Evolutionary conservation across 257 asterid genomes (phyloP), one percentile per base, ranked within the genome.

Genomic region (Nicotiana paniculata): DNA sequence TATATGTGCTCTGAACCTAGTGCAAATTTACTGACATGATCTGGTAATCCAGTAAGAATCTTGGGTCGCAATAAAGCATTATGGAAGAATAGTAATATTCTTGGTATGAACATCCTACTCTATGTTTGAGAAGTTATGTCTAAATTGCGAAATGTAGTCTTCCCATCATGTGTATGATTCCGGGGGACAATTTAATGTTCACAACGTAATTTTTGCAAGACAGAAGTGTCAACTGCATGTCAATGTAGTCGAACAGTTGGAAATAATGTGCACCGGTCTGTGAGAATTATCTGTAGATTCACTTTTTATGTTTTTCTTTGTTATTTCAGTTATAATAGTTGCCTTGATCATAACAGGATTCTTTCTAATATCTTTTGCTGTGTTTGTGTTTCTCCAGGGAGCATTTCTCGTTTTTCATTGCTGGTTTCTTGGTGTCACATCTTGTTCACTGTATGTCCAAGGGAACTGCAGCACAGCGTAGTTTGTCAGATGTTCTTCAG

Each of bases 401-500:
- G 62, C 51, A 46, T 48, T 35, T 80, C 43, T 65, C 54, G 0
- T 65, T 80, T 35, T 30, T 30, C 32, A 51, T 39, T 65, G 82
- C 35, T 65, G 77, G 64, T 65, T 80, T 55, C 43, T 21, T 65
- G 72, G 83, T 48, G 75, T 65, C 43, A 80, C 77, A 80, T 63
- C 51, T 17, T 64, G 51, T 80, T 46, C 9, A 65, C 77, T 65
- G 77, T 65, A 65, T 80, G 83, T 48, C 77, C 77, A 65, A 80
- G 64, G 74, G 75, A 80, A 65, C 51, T 28, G 62, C 32, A 80
- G 57, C 30, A 24, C 24, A 3, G 66, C 33, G 54, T 48, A 54
- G 77, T 48, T 32, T 35, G 77, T 72, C 83, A 66, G 51, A 81
- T 81, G 83, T 64, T 66, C 66, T 65, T 57, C 53, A 81, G 83